Percentiles rank a stretch among this genome's conserved stretches.
These are phyloP conservation scores for Buxus sempervirens DNA, from an alignment of 164 flowering plant species.

Conservation along the genomic window DNA sequence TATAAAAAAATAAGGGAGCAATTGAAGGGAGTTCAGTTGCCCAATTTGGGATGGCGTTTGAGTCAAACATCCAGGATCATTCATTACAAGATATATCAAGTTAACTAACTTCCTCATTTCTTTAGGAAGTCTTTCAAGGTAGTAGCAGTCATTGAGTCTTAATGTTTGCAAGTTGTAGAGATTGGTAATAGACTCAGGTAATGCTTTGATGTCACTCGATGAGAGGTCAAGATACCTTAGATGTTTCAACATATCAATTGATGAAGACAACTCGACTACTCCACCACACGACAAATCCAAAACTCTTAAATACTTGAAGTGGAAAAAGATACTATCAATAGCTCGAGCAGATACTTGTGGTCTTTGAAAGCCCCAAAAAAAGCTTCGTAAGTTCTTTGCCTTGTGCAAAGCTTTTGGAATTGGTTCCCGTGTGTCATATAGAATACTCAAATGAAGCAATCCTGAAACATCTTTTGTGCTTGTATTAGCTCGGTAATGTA, in stretches of 20 bases:
- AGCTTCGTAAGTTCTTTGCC: neutral
- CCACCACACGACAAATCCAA: neutral
- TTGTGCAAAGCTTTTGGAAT: neutral
- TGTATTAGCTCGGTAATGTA: neutral
- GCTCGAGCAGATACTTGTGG: too few species aligned
- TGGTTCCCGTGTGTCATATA: neutral
- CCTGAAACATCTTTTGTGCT: neutral
- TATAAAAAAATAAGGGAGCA: constrained; percentile 10
- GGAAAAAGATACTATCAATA: neutral
- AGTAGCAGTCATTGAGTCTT: neutral
- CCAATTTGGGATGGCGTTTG: neutral
- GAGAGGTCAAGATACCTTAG: constrained; percentile 12
- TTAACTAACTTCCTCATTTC: constrained; percentile 9
- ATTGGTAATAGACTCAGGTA: constrained; percentile 9
- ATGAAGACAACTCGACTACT: neutral
- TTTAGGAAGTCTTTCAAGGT: constrained; percentile 11
- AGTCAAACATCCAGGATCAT: neutral
- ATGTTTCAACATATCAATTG: neutral
- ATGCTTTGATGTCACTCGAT: neutral
- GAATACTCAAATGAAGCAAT: neutral
- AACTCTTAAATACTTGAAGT: neutral
- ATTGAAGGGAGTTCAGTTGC: constrained; percentile 14
- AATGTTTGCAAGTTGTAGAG: constrained; percentile 10
- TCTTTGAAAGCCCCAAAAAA: neutral
- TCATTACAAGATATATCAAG: constrained; percentile 11